These are phyloP conservation scores for Amylocystis lapponica DNA, from an alignment of 768 basidiomycete species.

Conservation along the genomic window DNA sequence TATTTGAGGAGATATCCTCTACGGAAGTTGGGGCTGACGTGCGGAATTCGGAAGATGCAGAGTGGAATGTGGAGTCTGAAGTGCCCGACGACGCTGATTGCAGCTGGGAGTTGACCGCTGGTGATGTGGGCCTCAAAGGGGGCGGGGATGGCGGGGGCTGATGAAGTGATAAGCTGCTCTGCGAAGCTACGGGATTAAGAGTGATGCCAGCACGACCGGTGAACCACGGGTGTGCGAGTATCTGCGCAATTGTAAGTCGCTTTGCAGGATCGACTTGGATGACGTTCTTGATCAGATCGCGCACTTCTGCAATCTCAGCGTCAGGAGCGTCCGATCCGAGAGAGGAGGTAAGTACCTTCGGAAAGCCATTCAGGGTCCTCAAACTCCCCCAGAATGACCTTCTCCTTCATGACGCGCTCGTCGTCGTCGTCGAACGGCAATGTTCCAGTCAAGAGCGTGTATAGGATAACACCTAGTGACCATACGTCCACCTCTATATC, in stretches of 20 bases:
- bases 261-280: constrained; percentile 71
- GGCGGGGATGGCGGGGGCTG: constrained; percentile 29
- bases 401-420: constrained; percentile 73
- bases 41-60: constrained; percentile 47
- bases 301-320: constrained; percentile 56
- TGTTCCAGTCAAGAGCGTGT: constrained; percentile 84
- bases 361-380: constrained; percentile 94
- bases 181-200: constrained; percentile 2
- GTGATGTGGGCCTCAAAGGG: constrained; percentile 21
- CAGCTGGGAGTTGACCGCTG: constrained; percentile 23
- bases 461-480: constrained; percentile 91
- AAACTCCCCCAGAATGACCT: constrained; percentile 81
- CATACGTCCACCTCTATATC: constrained; percentile 85
- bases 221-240: constrained; percentile 87
- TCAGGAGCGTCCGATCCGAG: background rate
- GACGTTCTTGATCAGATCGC: constrained; percentile 73
- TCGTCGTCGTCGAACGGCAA: constrained; percentile 90
- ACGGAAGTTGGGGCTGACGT: constrained; percentile 54
- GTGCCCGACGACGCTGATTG: constrained; percentile 41
- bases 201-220: constrained; percentile 14
- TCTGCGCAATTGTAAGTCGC: constrained; percentile 77
- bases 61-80: constrained; percentile 43
- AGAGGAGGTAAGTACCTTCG: constrained; percentile 44
- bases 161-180: constrained; percentile 17
- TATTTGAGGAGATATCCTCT: constrained; percentile 32